These are phyloP conservation scores for Tricholoma bakamatsutake DNA, from an alignment of 768 basidiomycete genomes.

Conservation along the genomic window DNA sequence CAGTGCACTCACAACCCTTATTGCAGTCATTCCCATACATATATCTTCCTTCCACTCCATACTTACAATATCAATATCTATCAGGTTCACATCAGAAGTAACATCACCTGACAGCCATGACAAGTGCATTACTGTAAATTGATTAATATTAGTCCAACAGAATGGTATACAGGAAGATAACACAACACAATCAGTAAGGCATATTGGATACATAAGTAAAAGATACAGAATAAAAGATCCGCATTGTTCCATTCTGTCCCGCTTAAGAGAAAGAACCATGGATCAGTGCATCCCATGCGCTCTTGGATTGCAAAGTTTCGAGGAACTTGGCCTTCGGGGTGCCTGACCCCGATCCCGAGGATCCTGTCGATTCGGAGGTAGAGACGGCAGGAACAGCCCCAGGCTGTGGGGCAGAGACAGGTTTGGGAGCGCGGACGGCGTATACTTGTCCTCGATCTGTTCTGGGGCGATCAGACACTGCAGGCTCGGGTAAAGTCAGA, in stretches of 20 bases:
- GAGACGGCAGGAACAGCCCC: slow-evolving; percentile 5
- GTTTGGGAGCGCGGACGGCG: slow-evolving; percentile 12
- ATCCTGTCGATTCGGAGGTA: background rate
- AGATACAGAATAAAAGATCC: slow-evolving; percentile 1
- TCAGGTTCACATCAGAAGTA: too few relatives aligned
- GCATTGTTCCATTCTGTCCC: background rate
- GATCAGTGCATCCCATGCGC: slow-evolving; percentile 62
- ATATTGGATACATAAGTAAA: slow-evolving; percentile 1
- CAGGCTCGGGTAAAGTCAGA: slow-evolving; percentile 10
- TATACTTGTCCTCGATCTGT: background rate
- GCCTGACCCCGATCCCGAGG: slow-evolving; percentile 16
- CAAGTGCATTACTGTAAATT: too few relatives aligned
- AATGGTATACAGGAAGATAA: slow-evolving; percentile 5
- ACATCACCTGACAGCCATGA: too few relatives aligned
- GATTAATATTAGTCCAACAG: background rate
- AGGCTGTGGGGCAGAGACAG: slow-evolving; percentile 11
- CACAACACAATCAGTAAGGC: slow-evolving; percentile 7
- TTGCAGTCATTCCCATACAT: too few relatives aligned
- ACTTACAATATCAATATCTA: too few relatives aligned
- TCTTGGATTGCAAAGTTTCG: slow-evolving; percentile 53
- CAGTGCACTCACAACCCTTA: too few relatives aligned
- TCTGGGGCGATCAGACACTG: slow-evolving; percentile 2
- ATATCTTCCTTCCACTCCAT: too few relatives aligned
- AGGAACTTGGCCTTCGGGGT: slow-evolving; percentile 45
- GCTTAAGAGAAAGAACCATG: slow-evolving; percentile 59